Evolutionary conservation across 1,284 basidiomycete genomes (phyloP).

Genomic region (Amylostereum areolatum): DNA sequence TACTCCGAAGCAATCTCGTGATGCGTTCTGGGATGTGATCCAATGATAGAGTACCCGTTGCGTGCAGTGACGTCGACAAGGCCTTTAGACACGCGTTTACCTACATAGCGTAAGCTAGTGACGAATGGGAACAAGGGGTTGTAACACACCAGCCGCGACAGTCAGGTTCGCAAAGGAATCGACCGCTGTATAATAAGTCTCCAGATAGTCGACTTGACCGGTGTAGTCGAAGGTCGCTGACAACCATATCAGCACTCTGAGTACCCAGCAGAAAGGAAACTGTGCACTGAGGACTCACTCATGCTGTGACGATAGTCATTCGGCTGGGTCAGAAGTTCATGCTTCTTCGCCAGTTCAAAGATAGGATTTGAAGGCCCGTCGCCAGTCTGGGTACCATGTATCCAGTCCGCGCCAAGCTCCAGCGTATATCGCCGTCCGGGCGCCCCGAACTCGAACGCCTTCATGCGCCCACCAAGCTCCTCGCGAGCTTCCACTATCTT

Average conservation of each 20-base stretch:
- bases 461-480: conserved; percentile 60
- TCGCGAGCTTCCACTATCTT: conserved; percentile 53
- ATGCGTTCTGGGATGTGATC: conserved; percentile 32
- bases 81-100: conserved; percentile 31
- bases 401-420: conserved; percentile 67
- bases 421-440: conserved; percentile 34
- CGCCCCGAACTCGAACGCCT: conserved; percentile 37
- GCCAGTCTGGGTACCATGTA: conserved; percentile 56
- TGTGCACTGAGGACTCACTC: neutral
- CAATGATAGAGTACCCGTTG: conserved; percentile 39
- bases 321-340: conserved; percentile 40
- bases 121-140: neutral
- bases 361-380: conserved; percentile 55
- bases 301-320: conserved; percentile 41
- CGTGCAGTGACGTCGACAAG: conserved; percentile 41
- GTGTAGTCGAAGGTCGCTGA: conserved; percentile 46
- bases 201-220: conserved; percentile 41
- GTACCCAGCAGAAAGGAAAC: neutral
- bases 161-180: conserved; percentile 37
- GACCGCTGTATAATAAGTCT: conserved; percentile 35
- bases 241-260: neutral
- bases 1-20: conserved; percentile 46
- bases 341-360: conserved; percentile 51
- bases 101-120: conserved; percentile 18
- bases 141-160: conserved; percentile 30